Evolutionary conservation across 2,329 filamentous ascomycete species (phyloP).

Genomic region (Akanthomyces muscarius): DNA sequence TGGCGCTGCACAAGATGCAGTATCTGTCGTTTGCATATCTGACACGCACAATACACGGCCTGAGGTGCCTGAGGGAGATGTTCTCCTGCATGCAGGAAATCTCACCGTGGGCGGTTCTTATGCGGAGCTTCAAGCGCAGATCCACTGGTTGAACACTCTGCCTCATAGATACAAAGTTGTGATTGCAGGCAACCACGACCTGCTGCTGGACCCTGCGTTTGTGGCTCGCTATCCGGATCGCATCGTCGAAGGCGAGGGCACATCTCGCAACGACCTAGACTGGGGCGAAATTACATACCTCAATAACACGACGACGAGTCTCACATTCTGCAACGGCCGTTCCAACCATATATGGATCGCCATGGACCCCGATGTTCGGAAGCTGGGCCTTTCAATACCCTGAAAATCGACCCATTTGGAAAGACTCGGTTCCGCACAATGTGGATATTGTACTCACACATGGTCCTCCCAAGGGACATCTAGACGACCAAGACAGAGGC

Average conservation of each 20-base stretch:
- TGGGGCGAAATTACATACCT: slow-evolving; percentile 35
- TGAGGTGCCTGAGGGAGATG: slow-evolving; percentile 38
- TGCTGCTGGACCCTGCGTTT: slow-evolving; percentile 27
- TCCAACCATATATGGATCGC: slow-evolving; percentile 34
- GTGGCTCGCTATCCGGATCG: slow-evolving; percentile 1
- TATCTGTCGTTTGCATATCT: slow-evolving; percentile 38
- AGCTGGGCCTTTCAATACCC: slow-evolving; percentile 41
- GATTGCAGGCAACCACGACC: slow-evolving; percentile 45
- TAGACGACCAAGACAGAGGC: slow-evolving; percentile 32
- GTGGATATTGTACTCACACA: slow-evolving; percentile 38
- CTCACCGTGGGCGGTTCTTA: slow-evolving; percentile 43
- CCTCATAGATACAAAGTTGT: slow-evolving; percentile 42
- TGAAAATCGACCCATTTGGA: slow-evolving; percentile 24
- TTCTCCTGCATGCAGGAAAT: slow-evolving; percentile 47
- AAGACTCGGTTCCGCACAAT: slow-evolving; percentile 21
- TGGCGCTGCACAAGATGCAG: too few relatives aligned
- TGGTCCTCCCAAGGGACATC: slow-evolving; percentile 32
- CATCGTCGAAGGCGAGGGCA: slow-evolving; percentile 17
- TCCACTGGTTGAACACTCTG: slow-evolving; percentile 40
- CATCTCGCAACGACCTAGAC: slow-evolving; percentile 20
- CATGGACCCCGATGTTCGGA: slow-evolving; percentile 29
- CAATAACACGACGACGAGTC: slow-evolving; percentile 24
- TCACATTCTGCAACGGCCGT: slow-evolving; percentile 27
- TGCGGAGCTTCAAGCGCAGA: slow-evolving; percentile 34
- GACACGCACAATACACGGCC: slow-evolving; percentile 42